Evolutionary conservation across 2,329 filamentous ascomycete genomes (phyloP).

Genomic region (Macroventuria anomochaeta): DNA sequence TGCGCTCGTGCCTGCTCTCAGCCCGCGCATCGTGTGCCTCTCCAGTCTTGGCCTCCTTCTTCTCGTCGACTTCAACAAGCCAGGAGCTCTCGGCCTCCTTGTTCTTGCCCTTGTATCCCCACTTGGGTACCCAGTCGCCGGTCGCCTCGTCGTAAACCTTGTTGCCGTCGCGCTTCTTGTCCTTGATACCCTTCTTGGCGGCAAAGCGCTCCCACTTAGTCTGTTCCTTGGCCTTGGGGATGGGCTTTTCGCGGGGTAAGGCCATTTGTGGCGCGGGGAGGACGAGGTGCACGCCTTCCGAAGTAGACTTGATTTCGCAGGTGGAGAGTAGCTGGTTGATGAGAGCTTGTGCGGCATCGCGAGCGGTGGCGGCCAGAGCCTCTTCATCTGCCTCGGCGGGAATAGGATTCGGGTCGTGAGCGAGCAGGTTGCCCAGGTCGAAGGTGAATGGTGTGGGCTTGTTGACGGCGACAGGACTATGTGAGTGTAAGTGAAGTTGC

Average conservation of each 20-base stretch:
- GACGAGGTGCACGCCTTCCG: conserved; percentile 74
- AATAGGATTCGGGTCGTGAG: conserved; percentile 85
- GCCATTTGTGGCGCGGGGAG: conserved; percentile 74
- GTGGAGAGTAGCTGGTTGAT: conserved; percentile 94
- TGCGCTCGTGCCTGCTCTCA: conserved; percentile 67
- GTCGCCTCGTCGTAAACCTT: conserved; percentile 82
- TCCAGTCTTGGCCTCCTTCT: conserved; percentile 67
- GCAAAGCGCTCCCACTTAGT: conserved; percentile 98
- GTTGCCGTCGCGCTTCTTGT: conserved; percentile 82
- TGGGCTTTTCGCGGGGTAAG: conserved; percentile 89
- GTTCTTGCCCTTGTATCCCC: conserved; percentile 92
- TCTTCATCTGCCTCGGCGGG: conserved; percentile 66
- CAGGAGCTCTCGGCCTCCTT: conserved; percentile 84
- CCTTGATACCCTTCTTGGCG: conserved; percentile 93
- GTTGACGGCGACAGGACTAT: conserved; percentile 51
- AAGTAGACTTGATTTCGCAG: conserved; percentile 75
- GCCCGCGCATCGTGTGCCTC: conserved; percentile 66
- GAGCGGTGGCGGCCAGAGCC: conserved; percentile 74
- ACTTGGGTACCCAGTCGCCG: conserved; percentile 90
- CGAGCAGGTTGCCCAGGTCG: conserved; percentile 86
- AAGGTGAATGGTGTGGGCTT: conserved; percentile 92
- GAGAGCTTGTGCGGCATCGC: conserved; percentile 88
- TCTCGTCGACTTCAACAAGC: conserved; percentile 88
- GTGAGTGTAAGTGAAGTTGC: conserved; percentile 13
- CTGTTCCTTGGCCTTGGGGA: conserved; percentile 79